These are phyloP conservation scores for Saccharomyces pastorianus DNA, from an alignment of 1,139 yeast genomes.

Conservation along the genomic window DNA sequence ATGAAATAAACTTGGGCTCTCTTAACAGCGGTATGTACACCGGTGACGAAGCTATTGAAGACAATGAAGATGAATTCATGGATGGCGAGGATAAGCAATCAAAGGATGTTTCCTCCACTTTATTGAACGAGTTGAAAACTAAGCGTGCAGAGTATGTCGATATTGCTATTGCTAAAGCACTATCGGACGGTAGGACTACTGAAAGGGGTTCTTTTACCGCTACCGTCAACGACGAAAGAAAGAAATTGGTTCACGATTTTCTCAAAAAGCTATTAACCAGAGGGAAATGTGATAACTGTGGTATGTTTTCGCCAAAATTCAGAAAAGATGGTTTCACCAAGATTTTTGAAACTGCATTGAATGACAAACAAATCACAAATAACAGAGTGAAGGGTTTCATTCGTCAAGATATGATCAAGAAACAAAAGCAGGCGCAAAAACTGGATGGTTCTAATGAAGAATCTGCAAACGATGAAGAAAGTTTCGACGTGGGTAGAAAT, in stretches of 20 bases:
- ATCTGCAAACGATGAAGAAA: constrained; percentile 27
- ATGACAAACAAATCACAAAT: constrained; percentile 70
- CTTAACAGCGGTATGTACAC: constrained; percentile 31
- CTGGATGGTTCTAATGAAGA: constrained; percentile 20
- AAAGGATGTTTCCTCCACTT: constrained; percentile 37
- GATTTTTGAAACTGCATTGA: constrained; percentile 79
- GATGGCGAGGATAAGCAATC: constrained; percentile 29
- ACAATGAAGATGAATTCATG: constrained; percentile 5
- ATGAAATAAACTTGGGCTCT: constrained; percentile 43
- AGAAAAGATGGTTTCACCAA: constrained; percentile 93
- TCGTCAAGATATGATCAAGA: constrained; percentile 64
- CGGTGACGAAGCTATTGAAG: constrained; percentile 34
- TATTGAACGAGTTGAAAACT: constrained; percentile 39
- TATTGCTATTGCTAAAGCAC: constrained; percentile 58
- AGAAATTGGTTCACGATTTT: constrained; percentile 62
- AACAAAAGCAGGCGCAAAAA: constrained; percentile 24
- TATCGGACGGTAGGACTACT: constrained; percentile 66
- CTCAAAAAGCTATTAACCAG: constrained; percentile 65
- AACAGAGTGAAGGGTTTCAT: constrained; percentile 74
- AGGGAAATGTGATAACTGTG: constrained; percentile 91
- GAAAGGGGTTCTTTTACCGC: constrained; percentile 69
- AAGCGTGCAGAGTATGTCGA: constrained; percentile 68
- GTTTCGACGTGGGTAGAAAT: constrained; percentile 28
- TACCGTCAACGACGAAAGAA: constrained; percentile 81
- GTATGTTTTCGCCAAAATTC: constrained; percentile 87